Base-by-base conservation (phyloP, 1,284 basidiomycete species). In the Ustilago trichophora region DNA sequence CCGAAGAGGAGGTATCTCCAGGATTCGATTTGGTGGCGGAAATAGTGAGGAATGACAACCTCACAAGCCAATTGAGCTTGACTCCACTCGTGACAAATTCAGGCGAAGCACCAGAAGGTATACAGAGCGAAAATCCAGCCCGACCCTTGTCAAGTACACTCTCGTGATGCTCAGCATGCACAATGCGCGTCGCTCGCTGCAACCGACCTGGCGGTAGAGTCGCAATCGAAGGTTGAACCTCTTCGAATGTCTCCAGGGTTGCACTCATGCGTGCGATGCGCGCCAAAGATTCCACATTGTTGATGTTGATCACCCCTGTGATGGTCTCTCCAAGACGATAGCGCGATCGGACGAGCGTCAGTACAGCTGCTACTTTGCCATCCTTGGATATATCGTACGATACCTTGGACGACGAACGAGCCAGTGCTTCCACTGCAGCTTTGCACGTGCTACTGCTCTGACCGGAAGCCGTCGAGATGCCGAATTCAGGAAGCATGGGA, bases 401-500 rank as follows among this genome's bases (percentile, higher is more conserved):
- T 4, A 78, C 77, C 58, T 95, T 96, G 80, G 89, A 89, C 1
- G 91, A 89, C 76, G 91, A 91, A 34, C 93, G 84, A 13, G 92
- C 93, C 36, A 95, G 83, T 38, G 95, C 88, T 83, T 96, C 93
- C 1, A 97, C 91, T 0, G 92, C 92, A 73, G 93, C 90, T 51
- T 91, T 86, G 81, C 93, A 96, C 0, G 89, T 44, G 27, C 37
- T 47, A n/a, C 37, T 46, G 15, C 32, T 29, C 11, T 42, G 37
- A 22, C 16, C 25, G 5, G 22, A 27, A 0, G 37, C 13, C 4
- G 52, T n/a, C 6, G 59, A 18, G 3, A 43, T 32, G n/a, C 51
- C 47, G n/a, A 51, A 21, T 16, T 55, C 52, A 19, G 52, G 59
- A 29, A 29, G 7, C 24, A 51, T 4, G 11, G 42, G 15, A 3